Evolutionary conservation across 805 yeast genomes (phyloP), one percentile per base, ranked within the genome.

Genomic region (Kuraishia cidri): DNA sequence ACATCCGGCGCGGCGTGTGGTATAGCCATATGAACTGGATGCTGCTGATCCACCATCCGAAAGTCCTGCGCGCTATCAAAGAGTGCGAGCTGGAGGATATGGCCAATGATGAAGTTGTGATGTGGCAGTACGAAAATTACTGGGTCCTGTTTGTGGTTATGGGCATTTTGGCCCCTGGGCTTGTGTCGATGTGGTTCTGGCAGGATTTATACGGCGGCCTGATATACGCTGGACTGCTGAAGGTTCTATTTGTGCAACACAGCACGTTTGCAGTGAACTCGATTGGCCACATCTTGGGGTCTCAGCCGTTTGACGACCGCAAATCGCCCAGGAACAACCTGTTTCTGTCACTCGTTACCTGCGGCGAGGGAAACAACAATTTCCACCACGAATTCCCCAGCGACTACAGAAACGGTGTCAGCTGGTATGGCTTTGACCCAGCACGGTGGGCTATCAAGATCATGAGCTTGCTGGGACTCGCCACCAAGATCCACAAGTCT

Each of bases 21-120:
- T 87, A 75, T 71, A 75, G 90, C 22, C 95, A 87, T 57, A 64
- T 86, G 58, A 97, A 96, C 3, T 88, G 95, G 94, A 69, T 83
- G 60, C 50, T 86, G 22, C 62, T 79, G 37, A 69, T 68, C 43
- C 87, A 84, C 42, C 75, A 74, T 54, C 69, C 77, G 13, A 71
- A 71, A 32, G 68, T 64, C 6, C 45, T 53, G 18, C 54, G 50
- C 28, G 65, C 67, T 8, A 60, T 63, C 4, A 44, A 52, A 18
- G 60, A 58, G 30, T 52, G 60, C 35, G 56, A 61, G 58, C 71
- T 60, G 60, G 83, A 68, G 60, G 84, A 85, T 49, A 64, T 85
- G 48, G 71, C 80, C 34, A 58, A 64, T 37, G 76, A 66, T 48
- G 64, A 67, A 37, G 54, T 75, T 44, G 66, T 76, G 38, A 61